Percentiles rank a stretch among this genome's conserved stretches.
phyloP scores from a whole-genome alignment of 768 basidiomycete genomes.

The Pleurotus sapidus region DNA sequence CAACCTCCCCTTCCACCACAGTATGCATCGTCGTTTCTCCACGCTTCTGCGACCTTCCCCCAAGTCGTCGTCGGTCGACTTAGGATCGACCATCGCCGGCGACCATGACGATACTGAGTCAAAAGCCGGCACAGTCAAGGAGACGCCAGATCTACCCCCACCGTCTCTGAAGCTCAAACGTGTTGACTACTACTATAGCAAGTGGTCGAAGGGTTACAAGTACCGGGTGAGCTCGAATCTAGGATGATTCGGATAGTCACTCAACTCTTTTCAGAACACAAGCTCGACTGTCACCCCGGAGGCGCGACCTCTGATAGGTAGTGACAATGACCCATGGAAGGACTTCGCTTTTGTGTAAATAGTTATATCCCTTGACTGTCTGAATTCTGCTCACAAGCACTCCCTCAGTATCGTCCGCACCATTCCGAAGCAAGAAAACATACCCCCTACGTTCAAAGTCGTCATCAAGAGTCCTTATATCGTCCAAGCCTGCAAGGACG shows the following conservation, averaged over 20 bases:
- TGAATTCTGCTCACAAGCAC: neutral
- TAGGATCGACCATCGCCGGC: neutral
- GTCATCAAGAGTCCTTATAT: conserved; percentile 60
- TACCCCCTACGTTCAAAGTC: conserved; percentile 46
- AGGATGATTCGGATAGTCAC: too few species aligned
- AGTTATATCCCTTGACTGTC: neutral
- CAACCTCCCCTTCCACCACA: neutral
- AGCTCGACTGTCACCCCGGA: conserved; percentile 52
- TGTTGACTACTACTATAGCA: conserved; percentile 57
- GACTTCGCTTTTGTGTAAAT: conserved; percentile 46
- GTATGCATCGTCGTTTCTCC: conserved; percentile 1
- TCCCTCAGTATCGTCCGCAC: conserved; percentile 46
- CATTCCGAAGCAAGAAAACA: conserved; percentile 35
- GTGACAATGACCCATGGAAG: conserved; percentile 53
- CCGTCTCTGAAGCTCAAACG: conserved; percentile 58
- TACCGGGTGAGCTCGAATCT: conserved; percentile 24
- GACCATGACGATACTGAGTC: conserved; percentile 29
- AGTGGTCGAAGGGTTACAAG: conserved; percentile 56
- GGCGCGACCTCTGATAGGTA: conserved; percentile 34
- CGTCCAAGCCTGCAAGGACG: conserved; percentile 53
- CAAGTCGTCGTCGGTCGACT: neutral
- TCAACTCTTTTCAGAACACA: conserved; percentile 36
- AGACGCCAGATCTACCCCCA: conserved; percentile 29
- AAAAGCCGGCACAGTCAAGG: conserved; percentile 27
- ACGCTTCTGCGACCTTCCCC: neutral